These are phyloP conservation scores for Penicillium sp. DNA, from an alignment of 2,329 filamentous ascomycete genomes.

Conservation along the genomic window DNA sequence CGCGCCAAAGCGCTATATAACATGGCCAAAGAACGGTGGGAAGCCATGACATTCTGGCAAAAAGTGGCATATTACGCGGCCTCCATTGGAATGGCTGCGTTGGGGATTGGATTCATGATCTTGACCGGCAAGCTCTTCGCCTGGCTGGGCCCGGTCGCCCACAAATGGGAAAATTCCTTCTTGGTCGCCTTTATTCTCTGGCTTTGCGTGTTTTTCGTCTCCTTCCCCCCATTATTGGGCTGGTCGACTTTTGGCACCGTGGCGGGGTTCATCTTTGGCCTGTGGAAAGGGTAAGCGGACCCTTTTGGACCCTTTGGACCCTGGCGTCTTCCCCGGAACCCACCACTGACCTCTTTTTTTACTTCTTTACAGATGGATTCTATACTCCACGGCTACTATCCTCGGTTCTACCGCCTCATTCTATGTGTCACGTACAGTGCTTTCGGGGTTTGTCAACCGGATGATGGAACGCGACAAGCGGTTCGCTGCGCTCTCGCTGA, in stretches of 20 bases:
- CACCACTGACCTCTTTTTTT: constrained; percentile 15
- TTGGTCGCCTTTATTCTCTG: constrained; percentile 78
- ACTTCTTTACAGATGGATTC: constrained; percentile 72
- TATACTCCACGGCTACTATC: constrained; percentile 78
- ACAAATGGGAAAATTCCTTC: constrained; percentile 73
- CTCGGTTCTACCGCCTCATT: constrained; percentile 80
- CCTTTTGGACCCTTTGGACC: background rate
- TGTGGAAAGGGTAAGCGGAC: constrained; percentile 68
- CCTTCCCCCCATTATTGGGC: constrained; percentile 85
- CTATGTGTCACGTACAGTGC: constrained; percentile 75
- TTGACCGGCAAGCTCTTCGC: constrained; percentile 82
- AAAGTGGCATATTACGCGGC: constrained; percentile 61
- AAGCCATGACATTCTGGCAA: constrained; percentile 58
- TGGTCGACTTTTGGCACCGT: constrained; percentile 78
- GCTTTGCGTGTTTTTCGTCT: constrained; percentile 72
- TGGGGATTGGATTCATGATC: constrained; percentile 71
- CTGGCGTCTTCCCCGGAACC: background rate
- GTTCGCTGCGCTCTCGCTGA: constrained; percentile 86
- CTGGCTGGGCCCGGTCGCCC: constrained; percentile 72
- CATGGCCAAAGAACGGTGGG: constrained; percentile 39
- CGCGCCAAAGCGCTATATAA: constrained; percentile 40
- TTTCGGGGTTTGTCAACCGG: constrained; percentile 77
- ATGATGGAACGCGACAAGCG: constrained; percentile 82
- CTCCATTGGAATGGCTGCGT: constrained; percentile 55
- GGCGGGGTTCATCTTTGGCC: constrained; percentile 72